A percentile compares a stretch with the other conserved stretches of the same genome.
These are phyloP conservation scores for Chlorociboria aeruginascens DNA, from an alignment of 495 filamentous ascomycete species.

Conservation along the genomic window DNA sequence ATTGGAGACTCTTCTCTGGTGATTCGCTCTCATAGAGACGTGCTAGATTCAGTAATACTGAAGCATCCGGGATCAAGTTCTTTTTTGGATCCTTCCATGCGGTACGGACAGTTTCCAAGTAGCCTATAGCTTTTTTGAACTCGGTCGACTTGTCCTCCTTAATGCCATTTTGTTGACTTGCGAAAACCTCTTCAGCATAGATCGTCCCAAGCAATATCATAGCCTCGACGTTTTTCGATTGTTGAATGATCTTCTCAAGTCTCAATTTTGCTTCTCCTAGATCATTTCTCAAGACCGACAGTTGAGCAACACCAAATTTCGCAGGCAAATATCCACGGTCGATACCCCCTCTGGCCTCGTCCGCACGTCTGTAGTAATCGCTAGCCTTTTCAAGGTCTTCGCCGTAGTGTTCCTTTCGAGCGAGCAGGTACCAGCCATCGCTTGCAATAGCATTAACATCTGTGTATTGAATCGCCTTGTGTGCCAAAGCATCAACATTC, in stretches of 20 bases:
- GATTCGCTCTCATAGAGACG: constrained; percentile 76
- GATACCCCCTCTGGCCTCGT: constrained; percentile 75
- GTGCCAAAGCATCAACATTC: constrained; percentile 74
- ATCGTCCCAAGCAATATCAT: constrained; percentile 83
- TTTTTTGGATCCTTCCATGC: constrained; percentile 85
- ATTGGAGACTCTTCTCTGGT: constrained; percentile 84
- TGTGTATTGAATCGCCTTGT: constrained; percentile 87
- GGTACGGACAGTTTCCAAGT: constrained; percentile 72
- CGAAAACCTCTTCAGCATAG: constrained; percentile 87
- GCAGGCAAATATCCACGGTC: constrained; percentile 85
- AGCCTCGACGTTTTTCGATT: constrained; percentile 75
- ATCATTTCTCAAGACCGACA: constrained; percentile 73
- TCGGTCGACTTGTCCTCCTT: constrained; percentile 84
- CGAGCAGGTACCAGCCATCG: constrained; percentile 92
- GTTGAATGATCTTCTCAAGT: constrained; percentile 84
- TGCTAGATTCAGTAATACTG: constrained; percentile 85
- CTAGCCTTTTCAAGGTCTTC: constrained; percentile 55
- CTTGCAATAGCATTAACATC: constrained; percentile 92
- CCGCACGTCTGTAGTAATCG: constrained; percentile 78
- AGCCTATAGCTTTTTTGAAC: constrained; percentile 65
- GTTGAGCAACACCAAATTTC: constrained; percentile 84
- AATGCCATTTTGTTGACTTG: constrained; percentile 51
- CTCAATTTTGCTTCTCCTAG: constrained; percentile 85
- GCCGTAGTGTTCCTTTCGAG: constrained; percentile 71
- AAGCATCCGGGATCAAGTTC: constrained; percentile 63